Conservation (phyloP, 73 alveolate species). For the Uronychia binucleata region DNA sequence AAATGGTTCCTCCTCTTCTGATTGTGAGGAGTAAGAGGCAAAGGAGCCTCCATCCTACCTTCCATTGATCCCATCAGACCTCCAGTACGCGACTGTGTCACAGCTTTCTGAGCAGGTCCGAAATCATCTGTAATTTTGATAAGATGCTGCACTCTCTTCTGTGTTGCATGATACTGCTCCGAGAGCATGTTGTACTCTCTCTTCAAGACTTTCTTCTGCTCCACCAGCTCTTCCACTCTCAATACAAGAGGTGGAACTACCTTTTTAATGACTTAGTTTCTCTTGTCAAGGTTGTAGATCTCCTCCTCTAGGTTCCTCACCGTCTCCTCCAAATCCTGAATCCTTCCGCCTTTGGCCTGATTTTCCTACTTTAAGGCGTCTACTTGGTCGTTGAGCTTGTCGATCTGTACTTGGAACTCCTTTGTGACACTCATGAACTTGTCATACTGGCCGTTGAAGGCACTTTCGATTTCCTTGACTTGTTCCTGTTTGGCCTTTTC, state of each 20-base stretch:
- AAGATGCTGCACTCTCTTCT: not conserved
- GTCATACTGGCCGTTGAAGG: not conserved
- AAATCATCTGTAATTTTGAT: not conserved
- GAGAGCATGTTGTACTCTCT: slow-evolving; percentile 10
- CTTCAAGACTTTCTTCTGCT: slow-evolving; percentile 1
- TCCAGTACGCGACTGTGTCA: no score
- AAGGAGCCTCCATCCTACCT: no score
- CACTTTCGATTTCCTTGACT: not conserved
- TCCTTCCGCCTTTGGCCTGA: not conserved
- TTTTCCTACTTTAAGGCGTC: not conserved
- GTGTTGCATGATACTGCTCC: not conserved
- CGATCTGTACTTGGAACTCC: not conserved
- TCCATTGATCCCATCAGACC: no score
- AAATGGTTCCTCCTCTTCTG: no score
- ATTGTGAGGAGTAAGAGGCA: no score
- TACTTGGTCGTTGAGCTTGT: not conserved
- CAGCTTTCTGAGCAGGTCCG: no score
- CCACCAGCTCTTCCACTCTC: slow-evolving; percentile 8
- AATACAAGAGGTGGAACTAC: not conserved
- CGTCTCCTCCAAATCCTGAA: not conserved
- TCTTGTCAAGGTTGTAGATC: not conserved
- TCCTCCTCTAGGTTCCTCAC: not conserved
- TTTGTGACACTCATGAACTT: not conserved
- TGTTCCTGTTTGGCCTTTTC: not conserved
- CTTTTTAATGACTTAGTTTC: not conserved